These are phyloP conservation scores for Juglanconis juglandina DNA, from an alignment of 2,329 filamentous ascomycete species.

Conservation along the genomic window DNA sequence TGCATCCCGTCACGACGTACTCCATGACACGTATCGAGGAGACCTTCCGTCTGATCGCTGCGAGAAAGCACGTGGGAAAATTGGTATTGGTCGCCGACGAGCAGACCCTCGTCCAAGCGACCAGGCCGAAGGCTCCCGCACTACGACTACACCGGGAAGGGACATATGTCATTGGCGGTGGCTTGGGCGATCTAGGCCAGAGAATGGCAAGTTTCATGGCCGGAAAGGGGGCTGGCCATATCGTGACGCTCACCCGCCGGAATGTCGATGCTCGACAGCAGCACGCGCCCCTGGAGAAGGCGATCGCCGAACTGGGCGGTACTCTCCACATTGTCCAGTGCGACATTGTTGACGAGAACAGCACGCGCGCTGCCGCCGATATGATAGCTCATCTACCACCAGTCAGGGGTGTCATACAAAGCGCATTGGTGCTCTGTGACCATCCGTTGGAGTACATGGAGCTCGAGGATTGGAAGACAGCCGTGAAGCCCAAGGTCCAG, in stretches of 20 bases:
- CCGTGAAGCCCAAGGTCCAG: conserved; percentile 17
- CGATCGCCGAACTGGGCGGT: conserved; percentile 14
- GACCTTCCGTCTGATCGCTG: conserved; percentile 41
- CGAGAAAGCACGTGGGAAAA: conserved; percentile 39
- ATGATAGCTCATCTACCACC: conserved; percentile 22
- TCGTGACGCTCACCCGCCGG: conserved; percentile 29
- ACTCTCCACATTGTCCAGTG: conserved; percentile 29
- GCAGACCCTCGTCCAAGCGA: conserved; percentile 16
- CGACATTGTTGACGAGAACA: conserved; percentile 28
- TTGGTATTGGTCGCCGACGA: conserved; percentile 26
- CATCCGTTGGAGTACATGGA: conserved; percentile 5
- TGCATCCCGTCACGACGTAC: conserved; percentile 33
- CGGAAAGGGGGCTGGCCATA: conserved; percentile 28
- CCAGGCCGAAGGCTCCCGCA: conserved; percentile 17
- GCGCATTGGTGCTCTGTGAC: conserved; percentile 37
- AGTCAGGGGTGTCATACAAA: conserved; percentile 40
- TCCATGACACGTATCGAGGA: conserved; percentile 33
- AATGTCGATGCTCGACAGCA: conserved; percentile 12
- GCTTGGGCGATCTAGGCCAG: conserved; percentile 30
- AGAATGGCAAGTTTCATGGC: conserved; percentile 25
- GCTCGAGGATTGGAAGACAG: conserved; percentile 3
- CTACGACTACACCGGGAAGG: conserved; percentile 15
- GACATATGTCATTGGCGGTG: conserved; percentile 32
- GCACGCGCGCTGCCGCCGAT: not conserved
- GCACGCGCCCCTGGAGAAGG: conserved; percentile 2